phyloP scores from a whole-genome alignment of 139 green algal genomes.

The Parachlorella kessleri region DNA sequence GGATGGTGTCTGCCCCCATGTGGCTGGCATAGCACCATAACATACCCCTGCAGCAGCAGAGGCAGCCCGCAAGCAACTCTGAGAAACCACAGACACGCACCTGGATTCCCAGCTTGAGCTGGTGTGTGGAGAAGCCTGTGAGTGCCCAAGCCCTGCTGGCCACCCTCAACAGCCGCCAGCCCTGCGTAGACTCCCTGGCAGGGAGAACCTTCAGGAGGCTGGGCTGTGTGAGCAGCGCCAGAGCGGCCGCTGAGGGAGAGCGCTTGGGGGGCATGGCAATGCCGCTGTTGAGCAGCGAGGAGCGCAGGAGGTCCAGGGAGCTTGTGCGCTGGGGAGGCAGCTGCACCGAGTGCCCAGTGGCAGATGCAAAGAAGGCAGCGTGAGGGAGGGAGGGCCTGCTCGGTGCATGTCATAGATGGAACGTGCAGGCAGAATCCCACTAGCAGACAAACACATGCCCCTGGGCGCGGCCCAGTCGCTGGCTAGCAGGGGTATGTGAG shows the following conservation, averaged over 20 bases:
- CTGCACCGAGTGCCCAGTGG: no score
- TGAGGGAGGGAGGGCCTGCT: no score
- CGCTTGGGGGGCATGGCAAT: background rate
- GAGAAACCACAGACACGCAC: no score
- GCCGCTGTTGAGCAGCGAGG: constrained; percentile 14
- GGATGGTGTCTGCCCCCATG: no score
- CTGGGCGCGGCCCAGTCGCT: no score
- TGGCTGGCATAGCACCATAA: no score
- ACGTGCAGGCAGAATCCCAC: no score
- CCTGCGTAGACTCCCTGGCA: background rate
- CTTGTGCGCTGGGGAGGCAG: background rate
- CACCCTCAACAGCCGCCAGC: background rate
- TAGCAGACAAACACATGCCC: no score
- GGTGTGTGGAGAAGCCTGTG: background rate
- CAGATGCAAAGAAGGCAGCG: no score
- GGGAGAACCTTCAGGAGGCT: background rate
- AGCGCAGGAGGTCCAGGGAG: constrained; percentile 4
- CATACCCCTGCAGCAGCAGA: no score
- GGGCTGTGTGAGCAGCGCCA: background rate
- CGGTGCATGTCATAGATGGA: no score
- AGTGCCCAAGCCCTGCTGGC: background rate
- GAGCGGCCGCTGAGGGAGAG: background rate
- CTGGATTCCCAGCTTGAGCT: background rate
- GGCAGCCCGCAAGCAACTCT: no score
- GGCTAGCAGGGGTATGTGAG: background rate